A percentile compares a stretch with the other conserved stretches of the same genome.
These are phyloP conservation scores for Sporormia fimetaria DNA, from an alignment of 495 filamentous ascomycete genomes.

Conservation along the genomic window DNA sequence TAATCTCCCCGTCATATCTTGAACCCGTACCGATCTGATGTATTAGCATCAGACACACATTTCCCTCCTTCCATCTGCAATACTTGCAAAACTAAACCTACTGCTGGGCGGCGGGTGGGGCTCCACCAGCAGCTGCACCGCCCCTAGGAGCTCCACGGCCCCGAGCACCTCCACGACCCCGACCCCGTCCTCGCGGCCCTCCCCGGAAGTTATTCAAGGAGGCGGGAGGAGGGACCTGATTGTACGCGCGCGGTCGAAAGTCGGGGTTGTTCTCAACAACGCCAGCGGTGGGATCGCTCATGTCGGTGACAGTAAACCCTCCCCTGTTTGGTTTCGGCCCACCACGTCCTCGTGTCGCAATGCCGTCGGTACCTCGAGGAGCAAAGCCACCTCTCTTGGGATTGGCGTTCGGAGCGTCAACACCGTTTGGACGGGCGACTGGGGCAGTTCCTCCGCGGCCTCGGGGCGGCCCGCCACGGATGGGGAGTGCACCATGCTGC, in stretches of 20 bases:
- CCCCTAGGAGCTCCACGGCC: slow-evolving; percentile 17
- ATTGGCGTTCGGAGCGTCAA: slow-evolving; percentile 10
- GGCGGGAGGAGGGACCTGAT: slow-evolving; percentile 68
- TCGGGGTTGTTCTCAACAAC: slow-evolving; percentile 42
- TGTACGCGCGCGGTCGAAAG: slow-evolving; percentile 52
- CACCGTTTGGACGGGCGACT: slow-evolving; percentile 19
- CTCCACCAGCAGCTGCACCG: slow-evolving; percentile 2
- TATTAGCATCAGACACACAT: too few species aligned
- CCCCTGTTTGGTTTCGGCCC: slow-evolving; percentile 33
- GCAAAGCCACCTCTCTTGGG: neutral
- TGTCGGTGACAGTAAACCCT: slow-evolving; percentile 46
- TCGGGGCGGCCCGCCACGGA: slow-evolving; percentile 11
- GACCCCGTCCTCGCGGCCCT: slow-evolving; percentile 25
- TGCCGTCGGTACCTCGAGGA: slow-evolving; percentile 5
- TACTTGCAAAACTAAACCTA: neutral
- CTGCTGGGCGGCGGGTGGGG: slow-evolving; percentile 4
- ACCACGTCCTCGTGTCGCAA: slow-evolving; percentile 22
- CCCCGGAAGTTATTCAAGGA: slow-evolving; percentile 45
- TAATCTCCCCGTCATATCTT: too few species aligned
- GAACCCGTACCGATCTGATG: too few species aligned
- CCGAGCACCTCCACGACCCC: slow-evolving; percentile 21
- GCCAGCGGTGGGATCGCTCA: slow-evolving; percentile 38
- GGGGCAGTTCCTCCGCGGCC: slow-evolving; percentile 30
- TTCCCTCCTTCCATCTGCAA: neutral
- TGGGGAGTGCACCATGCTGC: slow-evolving; percentile 25